Evolutionary conservation across 805 yeast genomes (phyloP).

Genomic region (Spencermartinsiella europaea): DNA sequence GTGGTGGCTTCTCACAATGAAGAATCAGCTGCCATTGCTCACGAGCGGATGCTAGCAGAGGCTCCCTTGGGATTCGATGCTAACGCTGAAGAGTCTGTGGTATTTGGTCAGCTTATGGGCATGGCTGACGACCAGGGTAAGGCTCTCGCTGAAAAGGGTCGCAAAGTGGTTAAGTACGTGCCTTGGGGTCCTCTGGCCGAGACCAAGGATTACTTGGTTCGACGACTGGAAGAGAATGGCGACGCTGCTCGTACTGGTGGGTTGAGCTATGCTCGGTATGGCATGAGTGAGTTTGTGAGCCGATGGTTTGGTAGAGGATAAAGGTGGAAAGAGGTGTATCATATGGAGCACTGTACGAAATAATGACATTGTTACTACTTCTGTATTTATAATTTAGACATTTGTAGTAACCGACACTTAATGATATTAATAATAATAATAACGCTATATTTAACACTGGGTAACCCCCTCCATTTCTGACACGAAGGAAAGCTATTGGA

Average conservation of each 20-base stretch:
- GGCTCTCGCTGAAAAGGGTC: constrained; percentile 60
- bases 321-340: too few species aligned
- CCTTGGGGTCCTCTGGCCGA: constrained; percentile 98
- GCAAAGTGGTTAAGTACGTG: constrained; percentile 84
- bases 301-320: too few species aligned
- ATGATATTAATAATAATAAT: too few species aligned
- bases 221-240: constrained; percentile 94
- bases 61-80: constrained; percentile 24
- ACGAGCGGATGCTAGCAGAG: constrained; percentile 43
- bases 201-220: constrained; percentile 80
- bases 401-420: too few species aligned
- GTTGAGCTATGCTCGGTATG: constrained; percentile 21
- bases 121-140: constrained; percentile 90
- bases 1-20: constrained; percentile 90
- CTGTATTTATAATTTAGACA: too few species aligned
- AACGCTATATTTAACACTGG: too few species aligned
- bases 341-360: too few species aligned
- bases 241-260: constrained; percentile 68
- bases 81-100: constrained; percentile 40
- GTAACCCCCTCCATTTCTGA: too few species aligned
- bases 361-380: too few species aligned
- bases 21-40: constrained; percentile 68
- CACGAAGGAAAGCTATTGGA: too few species aligned
- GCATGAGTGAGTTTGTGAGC: constrained; percentile 5
- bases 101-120: constrained; percentile 86